A percentile compares a stretch with the other conserved stretches of the same genome.
These are phyloP conservation scores for Sordariomycetes sp. DNA, from an alignment of 2,329 filamentous ascomycete genomes.

Conservation along the genomic window DNA sequence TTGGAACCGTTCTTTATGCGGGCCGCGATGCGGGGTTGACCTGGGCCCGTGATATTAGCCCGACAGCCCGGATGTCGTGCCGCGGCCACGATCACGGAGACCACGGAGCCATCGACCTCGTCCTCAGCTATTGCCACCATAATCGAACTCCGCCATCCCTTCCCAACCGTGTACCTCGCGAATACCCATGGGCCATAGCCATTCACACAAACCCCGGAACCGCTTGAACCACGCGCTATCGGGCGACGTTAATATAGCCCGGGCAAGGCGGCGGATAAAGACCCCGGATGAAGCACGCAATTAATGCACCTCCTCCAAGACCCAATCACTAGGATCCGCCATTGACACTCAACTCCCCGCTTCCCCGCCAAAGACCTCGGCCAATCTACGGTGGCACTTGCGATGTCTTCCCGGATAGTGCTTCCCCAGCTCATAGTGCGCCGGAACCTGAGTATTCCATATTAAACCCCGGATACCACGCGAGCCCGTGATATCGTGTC, in stretches of 20 bases:
- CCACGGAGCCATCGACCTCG: not conserved
- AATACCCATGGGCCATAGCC: not conserved
- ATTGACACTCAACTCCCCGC: no score
- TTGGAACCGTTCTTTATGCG: no score
- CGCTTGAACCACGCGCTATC: no score
- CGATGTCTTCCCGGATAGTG: not conserved
- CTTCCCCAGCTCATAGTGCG: not conserved
- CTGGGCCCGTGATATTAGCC: not conserved
- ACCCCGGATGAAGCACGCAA: not conserved
- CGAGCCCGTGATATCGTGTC: not conserved
- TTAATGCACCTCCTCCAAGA: not conserved
- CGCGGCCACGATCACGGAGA: not conserved
- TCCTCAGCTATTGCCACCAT: not conserved
- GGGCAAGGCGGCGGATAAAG: not conserved
- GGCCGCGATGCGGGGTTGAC: not conserved
- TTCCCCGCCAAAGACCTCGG: not conserved
- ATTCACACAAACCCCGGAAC: not conserved
- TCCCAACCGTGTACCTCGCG: not conserved
- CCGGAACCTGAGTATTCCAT: not conserved
- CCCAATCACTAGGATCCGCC: no score
- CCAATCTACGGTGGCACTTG: not conserved
- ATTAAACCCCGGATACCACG: no score
- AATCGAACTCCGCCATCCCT: not conserved
- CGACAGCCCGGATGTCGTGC: not conserved
- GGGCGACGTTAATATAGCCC: no score